phyloP scores from a whole-genome alignment of 768 basidiomycete genomes.

The Chalciporus sphaerocephalus region DNA sequence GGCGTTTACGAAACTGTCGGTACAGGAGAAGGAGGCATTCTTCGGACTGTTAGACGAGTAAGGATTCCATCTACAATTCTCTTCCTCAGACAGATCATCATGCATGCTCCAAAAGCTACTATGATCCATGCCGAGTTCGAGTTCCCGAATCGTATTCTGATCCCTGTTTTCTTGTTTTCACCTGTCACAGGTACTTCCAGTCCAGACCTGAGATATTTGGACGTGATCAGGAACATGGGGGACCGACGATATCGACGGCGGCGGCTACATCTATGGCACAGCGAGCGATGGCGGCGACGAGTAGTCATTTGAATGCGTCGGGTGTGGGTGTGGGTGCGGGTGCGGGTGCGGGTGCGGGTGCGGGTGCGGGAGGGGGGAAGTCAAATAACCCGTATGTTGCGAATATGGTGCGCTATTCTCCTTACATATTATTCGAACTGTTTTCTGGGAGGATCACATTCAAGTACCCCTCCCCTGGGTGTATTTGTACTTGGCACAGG shows the following conservation, averaged over 20 bases:
- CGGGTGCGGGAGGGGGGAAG: constrained; percentile 15
- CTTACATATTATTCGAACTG: too few relatives aligned
- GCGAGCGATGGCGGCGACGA: constrained; percentile 39
- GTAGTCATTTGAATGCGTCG: constrained; percentile 15
- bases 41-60: constrained; percentile 80
- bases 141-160: neutral
- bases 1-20: constrained; percentile 67
- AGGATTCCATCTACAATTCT: too few relatives aligned
- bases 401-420: constrained; percentile 31
- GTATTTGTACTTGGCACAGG: too few relatives aligned
- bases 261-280: constrained; percentile 42
- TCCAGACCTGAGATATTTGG: constrained; percentile 64
- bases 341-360: neutral
- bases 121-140: too few relatives aligned
- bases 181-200: constrained; percentile 58
- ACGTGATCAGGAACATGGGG: constrained; percentile 19
- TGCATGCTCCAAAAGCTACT: too few relatives aligned
- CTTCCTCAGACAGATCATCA: too few relatives aligned
- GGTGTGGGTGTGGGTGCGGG: too few relatives aligned
- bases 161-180: neutral
- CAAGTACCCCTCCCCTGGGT: too few relatives aligned
- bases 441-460: neutral
- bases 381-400: constrained; percentile 33
- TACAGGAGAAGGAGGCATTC: constrained; percentile 75
- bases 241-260: constrained; percentile 19